Evolutionary conservation across 2,329 filamentous ascomycete species (phyloP).

Genomic region (Didymella segeticola): DNA sequence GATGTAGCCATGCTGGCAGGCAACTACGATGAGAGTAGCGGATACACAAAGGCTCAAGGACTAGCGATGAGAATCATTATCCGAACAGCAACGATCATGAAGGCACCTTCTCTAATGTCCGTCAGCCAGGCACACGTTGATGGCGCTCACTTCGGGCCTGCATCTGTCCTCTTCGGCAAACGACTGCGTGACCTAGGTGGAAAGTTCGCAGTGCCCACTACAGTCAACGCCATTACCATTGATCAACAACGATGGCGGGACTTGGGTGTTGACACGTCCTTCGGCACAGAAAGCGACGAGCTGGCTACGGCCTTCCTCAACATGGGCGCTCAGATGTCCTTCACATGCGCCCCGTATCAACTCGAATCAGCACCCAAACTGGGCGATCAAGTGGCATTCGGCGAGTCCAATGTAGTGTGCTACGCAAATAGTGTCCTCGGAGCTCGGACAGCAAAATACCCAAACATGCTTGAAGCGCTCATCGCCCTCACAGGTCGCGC

Average conservation of each 20-base stretch:
- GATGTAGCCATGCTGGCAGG: conserved; percentile 28
- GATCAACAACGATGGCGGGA: conserved; percentile 52
- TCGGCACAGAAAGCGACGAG: conserved; percentile 41
- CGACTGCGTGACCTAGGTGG: conserved; percentile 45
- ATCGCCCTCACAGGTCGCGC: conserved; percentile 54
- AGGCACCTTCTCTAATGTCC: conserved; percentile 38
- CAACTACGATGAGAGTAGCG: conserved; percentile 18
- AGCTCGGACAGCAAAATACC: conserved; percentile 55
- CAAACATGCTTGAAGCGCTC: conserved; percentile 54
- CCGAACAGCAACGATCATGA: conserved; percentile 46
- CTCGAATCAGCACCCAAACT: conserved; percentile 44
- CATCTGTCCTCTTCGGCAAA: conserved; percentile 48
- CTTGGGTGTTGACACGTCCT: conserved; percentile 42
- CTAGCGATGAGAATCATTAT: conserved; percentile 51
- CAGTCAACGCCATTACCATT: conserved; percentile 54
- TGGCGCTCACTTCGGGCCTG: conserved; percentile 53
- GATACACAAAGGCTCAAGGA: conserved; percentile 36
- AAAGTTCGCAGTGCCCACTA: conserved; percentile 49
- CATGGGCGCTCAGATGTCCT: conserved; percentile 53
- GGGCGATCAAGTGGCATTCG: conserved; percentile 55
- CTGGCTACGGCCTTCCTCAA: conserved; percentile 49
- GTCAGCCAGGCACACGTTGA: conserved; percentile 55
- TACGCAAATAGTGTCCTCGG: conserved; percentile 57
- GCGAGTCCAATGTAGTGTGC: conserved; percentile 56
- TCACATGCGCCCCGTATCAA: conserved; percentile 56